Evolutionary conservation across 2,329 filamentous ascomycete species (phyloP).

Genomic region (Gnomoniopsis sp.): DNA sequence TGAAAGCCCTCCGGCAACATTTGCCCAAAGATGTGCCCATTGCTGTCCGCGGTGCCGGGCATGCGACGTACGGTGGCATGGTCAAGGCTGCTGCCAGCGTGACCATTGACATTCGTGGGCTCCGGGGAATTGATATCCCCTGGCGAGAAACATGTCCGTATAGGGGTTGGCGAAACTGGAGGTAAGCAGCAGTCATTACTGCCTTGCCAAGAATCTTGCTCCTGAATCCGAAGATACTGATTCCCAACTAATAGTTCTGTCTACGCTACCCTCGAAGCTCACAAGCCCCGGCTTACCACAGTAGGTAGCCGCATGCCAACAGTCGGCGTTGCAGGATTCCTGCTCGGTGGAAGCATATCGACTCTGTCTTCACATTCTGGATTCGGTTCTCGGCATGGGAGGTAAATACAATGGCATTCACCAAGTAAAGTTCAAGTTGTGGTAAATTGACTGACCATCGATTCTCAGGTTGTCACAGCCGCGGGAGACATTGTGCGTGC

Average conservation of each 20-base stretch:
- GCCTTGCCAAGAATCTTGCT: background rate
- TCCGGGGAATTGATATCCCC: background rate
- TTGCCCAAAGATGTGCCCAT: background rate
- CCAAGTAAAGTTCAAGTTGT: background rate
- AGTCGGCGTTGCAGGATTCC: background rate
- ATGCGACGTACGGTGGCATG: slow-evolving; percentile 6
- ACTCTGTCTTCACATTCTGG: background rate
- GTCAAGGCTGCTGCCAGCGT: slow-evolving; percentile 3
- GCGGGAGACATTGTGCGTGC: slow-evolving; percentile 4
- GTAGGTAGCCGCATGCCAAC: slow-evolving; percentile 3
- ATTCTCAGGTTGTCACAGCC: slow-evolving; percentile 1
- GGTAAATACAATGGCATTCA: background rate
- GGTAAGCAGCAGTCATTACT: background rate
- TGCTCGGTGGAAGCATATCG: slow-evolving; percentile 8
- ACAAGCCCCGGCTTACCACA: background rate
- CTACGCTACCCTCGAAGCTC: slow-evolving; percentile 1
- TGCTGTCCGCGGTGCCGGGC: background rate
- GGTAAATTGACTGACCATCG: background rate
- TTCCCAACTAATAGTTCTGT: background rate
- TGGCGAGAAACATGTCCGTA: background rate
- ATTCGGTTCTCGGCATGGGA: background rate
- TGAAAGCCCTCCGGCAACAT: background rate
- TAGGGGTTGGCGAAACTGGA: slow-evolving; percentile 3
- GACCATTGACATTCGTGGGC: slow-evolving; percentile 7
- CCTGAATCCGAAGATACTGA: background rate